Evolutionary conservation across 768 basidiomycete genomes (phyloP).

Genomic region (Mycena indigotica): DNA sequence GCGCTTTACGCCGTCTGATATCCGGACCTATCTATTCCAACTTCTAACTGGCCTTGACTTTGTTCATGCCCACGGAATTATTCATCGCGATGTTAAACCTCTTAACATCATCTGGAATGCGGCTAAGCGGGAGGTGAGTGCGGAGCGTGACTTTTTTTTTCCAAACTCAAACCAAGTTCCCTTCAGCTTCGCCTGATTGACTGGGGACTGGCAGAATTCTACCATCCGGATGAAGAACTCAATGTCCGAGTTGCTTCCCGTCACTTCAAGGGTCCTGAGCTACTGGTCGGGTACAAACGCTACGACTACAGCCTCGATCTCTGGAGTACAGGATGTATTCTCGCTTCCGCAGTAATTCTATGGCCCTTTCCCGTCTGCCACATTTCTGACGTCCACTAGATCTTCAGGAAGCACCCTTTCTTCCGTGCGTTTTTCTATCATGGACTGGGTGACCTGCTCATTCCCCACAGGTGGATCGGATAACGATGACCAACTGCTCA

Average conservation of each 20-base stretch:
- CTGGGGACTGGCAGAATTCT: conserved; percentile 80
- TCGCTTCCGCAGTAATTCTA: conserved; percentile 64
- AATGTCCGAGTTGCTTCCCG: conserved; percentile 73
- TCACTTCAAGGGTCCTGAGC: conserved; percentile 60
- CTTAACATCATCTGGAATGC: conserved; percentile 71
- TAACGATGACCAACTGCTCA: conserved; percentile 73
- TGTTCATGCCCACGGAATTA: conserved; percentile 63
- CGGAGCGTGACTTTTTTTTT: conserved; percentile 24
- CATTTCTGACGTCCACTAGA: conserved; percentile 36
- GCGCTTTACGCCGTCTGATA: conserved; percentile 55
- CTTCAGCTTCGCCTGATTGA: conserved; percentile 68
- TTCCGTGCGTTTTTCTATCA: conserved; percentile 45
- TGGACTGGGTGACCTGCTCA: neutral
- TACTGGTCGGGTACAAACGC: conserved; percentile 69
- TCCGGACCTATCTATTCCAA: conserved; percentile 61
- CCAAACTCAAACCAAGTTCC: too few relatives aligned
- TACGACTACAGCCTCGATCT: conserved; percentile 75
- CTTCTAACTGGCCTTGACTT: conserved; percentile 61
- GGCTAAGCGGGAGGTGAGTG: conserved; percentile 44
- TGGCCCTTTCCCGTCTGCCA: neutral
- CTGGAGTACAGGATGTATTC: conserved; percentile 77
- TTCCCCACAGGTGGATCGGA: conserved; percentile 48
- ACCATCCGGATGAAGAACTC: conserved; percentile 68
- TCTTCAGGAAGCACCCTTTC: conserved; percentile 75
- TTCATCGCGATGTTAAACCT: conserved; percentile 66